Percentiles rank a stretch among this genome's conserved stretches.
Evolutionary conservation across 2,329 filamentous ascomycete genomes (phyloP).

Genomic region (Aureobasidium pullulans): DNA sequence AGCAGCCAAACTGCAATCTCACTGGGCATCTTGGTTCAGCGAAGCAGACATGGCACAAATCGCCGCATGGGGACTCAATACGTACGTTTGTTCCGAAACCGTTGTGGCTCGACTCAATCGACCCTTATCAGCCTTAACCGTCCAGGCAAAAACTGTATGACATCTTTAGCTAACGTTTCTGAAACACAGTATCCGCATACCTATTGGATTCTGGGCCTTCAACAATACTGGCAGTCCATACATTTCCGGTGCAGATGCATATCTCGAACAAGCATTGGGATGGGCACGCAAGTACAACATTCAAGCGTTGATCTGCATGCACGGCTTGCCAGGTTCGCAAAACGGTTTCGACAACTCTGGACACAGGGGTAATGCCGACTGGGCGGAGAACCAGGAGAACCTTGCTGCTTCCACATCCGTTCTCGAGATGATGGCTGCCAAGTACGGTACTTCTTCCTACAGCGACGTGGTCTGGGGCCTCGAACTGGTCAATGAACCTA

Average conservation of each 20-base stretch:
- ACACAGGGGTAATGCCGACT: slow-evolving; percentile 34
- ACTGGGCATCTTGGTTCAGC: slow-evolving; percentile 34
- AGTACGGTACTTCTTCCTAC: slow-evolving; percentile 47
- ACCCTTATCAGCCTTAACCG: neutral
- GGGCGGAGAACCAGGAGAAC: slow-evolving; percentile 41
- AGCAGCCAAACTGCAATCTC: slow-evolving; percentile 25
- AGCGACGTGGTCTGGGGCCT: slow-evolving; percentile 53
- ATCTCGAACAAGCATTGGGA: slow-evolving; percentile 48
- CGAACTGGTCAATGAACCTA: slow-evolving; percentile 51
- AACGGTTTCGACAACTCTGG: slow-evolving; percentile 60
- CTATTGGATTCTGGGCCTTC: slow-evolving; percentile 55
- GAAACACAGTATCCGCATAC: slow-evolving; percentile 41
- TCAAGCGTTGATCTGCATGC: slow-evolving; percentile 52
- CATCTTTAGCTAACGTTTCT: slow-evolving; percentile 1
- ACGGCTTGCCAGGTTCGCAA: slow-evolving; percentile 49
- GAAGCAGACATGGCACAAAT: slow-evolving; percentile 38
- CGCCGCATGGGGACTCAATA: slow-evolving; percentile 28
- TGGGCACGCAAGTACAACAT: slow-evolving; percentile 48
- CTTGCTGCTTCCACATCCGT: slow-evolving; percentile 46
- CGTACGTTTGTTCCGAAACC: neutral
- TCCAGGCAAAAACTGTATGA: neutral
- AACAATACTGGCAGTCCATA: slow-evolving; percentile 46
- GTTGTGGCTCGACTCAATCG: neutral
- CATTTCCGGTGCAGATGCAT: slow-evolving; percentile 43
- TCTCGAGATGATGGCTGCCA: slow-evolving; percentile 49